phyloP scores from a whole-genome alignment of 1,139 yeast species.

The Scheffersomyces quercinus region DNA sequence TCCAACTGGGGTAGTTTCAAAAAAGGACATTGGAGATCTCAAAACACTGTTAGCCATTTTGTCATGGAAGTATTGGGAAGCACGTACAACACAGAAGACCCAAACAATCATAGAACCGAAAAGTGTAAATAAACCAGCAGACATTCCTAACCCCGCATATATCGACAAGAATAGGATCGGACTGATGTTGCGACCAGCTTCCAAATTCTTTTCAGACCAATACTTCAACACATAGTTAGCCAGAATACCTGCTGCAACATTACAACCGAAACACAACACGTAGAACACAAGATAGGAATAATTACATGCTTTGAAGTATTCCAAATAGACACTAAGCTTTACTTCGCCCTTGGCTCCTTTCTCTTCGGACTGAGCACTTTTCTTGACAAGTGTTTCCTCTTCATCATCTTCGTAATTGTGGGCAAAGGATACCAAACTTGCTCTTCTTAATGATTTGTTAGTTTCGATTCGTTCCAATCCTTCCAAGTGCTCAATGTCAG shows the following conservation, averaged over 20 bases:
- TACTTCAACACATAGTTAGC: constrained; percentile 35
- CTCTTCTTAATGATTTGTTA: constrained; percentile 2
- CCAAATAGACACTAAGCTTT: constrained; percentile 30
- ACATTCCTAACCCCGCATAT: constrained; percentile 29
- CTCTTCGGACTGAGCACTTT: constrained; percentile 32
- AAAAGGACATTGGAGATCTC: constrained; percentile 45
- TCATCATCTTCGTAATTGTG: constrained; percentile 21
- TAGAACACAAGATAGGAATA: constrained; percentile 27
- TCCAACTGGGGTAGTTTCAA: constrained; percentile 47
- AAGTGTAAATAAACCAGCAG: constrained; percentile 27
- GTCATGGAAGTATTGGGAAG: constrained; percentile 38
- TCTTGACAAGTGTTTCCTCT: constrained; percentile 15
- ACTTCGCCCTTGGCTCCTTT: constrained; percentile 32
- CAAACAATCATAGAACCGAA: constrained; percentile 32
- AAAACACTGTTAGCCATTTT: constrained; percentile 38
- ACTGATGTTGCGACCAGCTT: constrained; percentile 23
- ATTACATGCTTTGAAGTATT: constrained; percentile 39
- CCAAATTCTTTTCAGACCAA: constrained; percentile 39
- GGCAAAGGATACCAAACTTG: constrained; percentile 22
- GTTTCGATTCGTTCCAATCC: not conserved
- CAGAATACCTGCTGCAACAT: constrained; percentile 23
- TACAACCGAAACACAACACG: constrained; percentile 20
- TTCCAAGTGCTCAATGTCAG: not conserved
- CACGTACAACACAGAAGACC: constrained; percentile 32
- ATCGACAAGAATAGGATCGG: constrained; percentile 25